These are phyloP conservation scores for Hypericum androsaemum DNA, from an alignment of 345 rosid species.

Conservation along the genomic window DNA sequence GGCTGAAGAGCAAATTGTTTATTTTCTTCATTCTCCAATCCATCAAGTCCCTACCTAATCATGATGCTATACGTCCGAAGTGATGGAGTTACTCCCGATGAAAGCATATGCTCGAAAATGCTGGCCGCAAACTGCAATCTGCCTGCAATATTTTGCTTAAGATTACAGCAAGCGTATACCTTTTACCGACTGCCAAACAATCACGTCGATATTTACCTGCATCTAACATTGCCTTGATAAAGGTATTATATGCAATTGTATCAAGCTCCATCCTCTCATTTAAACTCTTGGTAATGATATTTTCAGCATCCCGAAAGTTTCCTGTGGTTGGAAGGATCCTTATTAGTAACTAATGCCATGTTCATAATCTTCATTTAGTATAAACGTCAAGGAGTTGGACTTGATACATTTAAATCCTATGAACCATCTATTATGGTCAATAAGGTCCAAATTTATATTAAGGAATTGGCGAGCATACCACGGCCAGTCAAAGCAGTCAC, in stretches of 20 bases:
- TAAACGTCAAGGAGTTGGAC: too few species aligned
- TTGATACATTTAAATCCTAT: too few species aligned
- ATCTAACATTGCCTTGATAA: constrained; percentile 78
- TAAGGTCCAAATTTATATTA: not conserved
- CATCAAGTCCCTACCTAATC: constrained; percentile 47
- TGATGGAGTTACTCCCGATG: constrained; percentile 42
- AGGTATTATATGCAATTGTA: constrained; percentile 68
- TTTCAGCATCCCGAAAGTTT: constrained; percentile 58
- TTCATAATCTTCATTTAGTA: too few species aligned
- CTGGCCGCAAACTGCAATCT: constrained; percentile 49
- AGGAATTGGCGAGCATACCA: constrained; percentile 33
- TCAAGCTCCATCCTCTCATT: constrained; percentile 46
- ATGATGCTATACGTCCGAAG: constrained; percentile 67
- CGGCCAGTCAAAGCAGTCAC: constrained; percentile 58
- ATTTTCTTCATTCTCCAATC: constrained; percentile 2
- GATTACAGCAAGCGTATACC: constrained; percentile 15
- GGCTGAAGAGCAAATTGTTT: constrained; percentile 6
- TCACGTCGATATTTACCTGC: constrained; percentile 42
- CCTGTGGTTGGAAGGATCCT: constrained; percentile 31
- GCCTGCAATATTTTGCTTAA: constrained; percentile 34
- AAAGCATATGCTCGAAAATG: constrained; percentile 54
- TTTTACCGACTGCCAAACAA: constrained; percentile 4
- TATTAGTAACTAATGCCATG: constrained; percentile 9
- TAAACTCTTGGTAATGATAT: constrained; percentile 31
- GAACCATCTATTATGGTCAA: not conserved